Evolutionary conservation across 495 filamentous ascomycete genomes (phyloP).

Genomic region (Coniosporium apollinis): DNA sequence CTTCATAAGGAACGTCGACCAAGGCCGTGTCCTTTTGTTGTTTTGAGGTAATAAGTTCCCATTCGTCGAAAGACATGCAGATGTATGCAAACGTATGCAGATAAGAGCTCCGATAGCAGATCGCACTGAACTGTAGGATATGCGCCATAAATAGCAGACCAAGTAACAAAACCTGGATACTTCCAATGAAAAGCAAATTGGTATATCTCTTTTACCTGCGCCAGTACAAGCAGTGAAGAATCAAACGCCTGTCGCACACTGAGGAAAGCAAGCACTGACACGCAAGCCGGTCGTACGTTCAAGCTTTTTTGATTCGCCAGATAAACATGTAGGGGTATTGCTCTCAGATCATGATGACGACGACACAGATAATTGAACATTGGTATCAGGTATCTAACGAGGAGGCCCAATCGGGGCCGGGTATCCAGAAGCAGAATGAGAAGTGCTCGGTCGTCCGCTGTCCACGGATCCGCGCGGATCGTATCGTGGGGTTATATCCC

Average conservation of each 20-base stretch:
- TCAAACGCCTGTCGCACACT: no score
- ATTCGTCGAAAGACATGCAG: no score
- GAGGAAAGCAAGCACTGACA: slow-evolving; percentile 5
- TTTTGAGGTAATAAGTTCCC: no score
- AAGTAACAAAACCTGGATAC: no score
- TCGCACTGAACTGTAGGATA: no score
- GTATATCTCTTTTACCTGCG: slow-evolving; percentile 21
- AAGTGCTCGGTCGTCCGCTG: slow-evolving; percentile 4
- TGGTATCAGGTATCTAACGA: no score
- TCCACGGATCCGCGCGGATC: slow-evolving; percentile 19
- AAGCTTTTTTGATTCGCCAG: slow-evolving; percentile 14
- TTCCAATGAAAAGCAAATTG: slow-evolving; percentile 20
- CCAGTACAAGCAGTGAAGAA: slow-evolving; percentile 6
- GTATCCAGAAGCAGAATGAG: slow-evolving; percentile 24
- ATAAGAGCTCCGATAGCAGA: no score
- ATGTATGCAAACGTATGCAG: no score
- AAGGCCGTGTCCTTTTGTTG: no score
- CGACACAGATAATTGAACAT: no score
- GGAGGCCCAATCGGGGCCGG: slow-evolving; percentile 27
- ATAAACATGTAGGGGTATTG: slow-evolving; percentile 1
- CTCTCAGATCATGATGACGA: neutral
- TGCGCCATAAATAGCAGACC: no score
- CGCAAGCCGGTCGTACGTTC: slow-evolving; percentile 1
- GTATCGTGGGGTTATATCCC: slow-evolving; percentile 70
- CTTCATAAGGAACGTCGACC: no score